A percentile compares a stretch with the other conserved stretches of the same genome.
Conservation (phyloP, 345 rosid species). For the Salix suchowensis region DNA sequence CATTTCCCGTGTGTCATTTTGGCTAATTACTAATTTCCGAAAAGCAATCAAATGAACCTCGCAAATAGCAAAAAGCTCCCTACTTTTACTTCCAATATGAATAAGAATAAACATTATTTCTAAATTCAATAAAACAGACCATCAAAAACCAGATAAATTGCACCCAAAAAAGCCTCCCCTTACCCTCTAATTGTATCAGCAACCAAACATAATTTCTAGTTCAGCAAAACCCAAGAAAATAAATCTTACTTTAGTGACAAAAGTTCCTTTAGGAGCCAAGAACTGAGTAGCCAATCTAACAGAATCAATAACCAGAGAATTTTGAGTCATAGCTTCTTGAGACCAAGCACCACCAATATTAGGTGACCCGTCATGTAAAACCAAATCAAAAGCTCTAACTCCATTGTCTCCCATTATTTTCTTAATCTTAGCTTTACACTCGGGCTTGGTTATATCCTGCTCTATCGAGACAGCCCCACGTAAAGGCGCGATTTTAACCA, state of each 20-base stretch:
- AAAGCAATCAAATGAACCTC: not conserved
- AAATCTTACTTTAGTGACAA: slow-evolving; percentile 64
- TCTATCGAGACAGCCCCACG: slow-evolving; percentile 64
- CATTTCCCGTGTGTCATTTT: not conserved
- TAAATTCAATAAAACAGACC: not conserved
- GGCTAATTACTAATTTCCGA: not conserved
- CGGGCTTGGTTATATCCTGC: slow-evolving; percentile 79
- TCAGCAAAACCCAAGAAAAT: not conserved
- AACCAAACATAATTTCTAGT: not conserved
- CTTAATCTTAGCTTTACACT: slow-evolving; percentile 65
- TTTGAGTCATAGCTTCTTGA: slow-evolving; percentile 84
- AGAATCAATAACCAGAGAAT: slow-evolving; percentile 84
- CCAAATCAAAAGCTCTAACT: slow-evolving; percentile 59
- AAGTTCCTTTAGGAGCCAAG: slow-evolving; percentile 66
- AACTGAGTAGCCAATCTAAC: slow-evolving; percentile 77
- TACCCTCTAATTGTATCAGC: not conserved
- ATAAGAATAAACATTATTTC: no score
- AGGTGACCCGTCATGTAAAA: slow-evolving; percentile 92
- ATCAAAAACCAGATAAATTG: not conserved
- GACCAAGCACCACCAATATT: slow-evolving; percentile 95
- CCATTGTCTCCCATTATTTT: slow-evolving; percentile 62
- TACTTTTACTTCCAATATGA: not conserved
- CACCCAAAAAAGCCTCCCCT: no score
- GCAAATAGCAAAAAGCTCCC: not conserved
- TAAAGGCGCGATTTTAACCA: slow-evolving; percentile 60